phyloP scores from a whole-genome alignment of 2,329 filamentous ascomycete genomes.

The Aspergillus ustus region DNA sequence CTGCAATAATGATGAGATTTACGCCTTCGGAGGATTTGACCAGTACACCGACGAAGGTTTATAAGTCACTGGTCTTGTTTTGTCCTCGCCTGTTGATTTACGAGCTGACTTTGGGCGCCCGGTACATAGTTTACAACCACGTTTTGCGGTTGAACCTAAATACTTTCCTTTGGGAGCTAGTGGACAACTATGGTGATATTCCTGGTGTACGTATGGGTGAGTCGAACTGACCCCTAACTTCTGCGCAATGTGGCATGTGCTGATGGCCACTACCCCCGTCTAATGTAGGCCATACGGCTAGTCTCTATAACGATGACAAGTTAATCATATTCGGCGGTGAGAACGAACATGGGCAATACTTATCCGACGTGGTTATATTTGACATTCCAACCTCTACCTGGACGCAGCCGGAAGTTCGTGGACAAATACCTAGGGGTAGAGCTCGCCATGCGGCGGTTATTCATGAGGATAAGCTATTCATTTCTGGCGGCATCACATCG shows the following conservation, averaged over 20 bases:
- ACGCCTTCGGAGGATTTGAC: conserved; percentile 97
- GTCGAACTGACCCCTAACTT: conserved; percentile 28
- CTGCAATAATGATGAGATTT: conserved; percentile 95
- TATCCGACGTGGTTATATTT: conserved; percentile 95
- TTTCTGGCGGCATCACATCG: conserved; percentile 93
- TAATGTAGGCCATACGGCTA: conserved; percentile 81
- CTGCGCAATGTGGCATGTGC: neutral
- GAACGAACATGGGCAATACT: conserved; percentile 94
- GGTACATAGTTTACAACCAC: conserved; percentile 81
- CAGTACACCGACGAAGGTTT: conserved; percentile 93
- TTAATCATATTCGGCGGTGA: conserved; percentile 97
- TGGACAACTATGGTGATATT: conserved; percentile 98
- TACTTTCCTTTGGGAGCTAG: conserved; percentile 89
- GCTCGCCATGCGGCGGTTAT: conserved; percentile 92
- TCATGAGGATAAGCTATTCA: conserved; percentile 94
- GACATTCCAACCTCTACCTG: conserved; percentile 93
- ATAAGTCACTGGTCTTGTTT: conserved; percentile 11
- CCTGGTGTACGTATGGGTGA: conserved; percentile 94
- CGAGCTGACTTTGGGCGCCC: conserved; percentile 8
- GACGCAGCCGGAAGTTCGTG: conserved; percentile 87
- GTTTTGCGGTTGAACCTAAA: conserved; percentile 86
- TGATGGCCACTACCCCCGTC: neutral
- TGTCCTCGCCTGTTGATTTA: neutral
- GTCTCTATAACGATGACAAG: conserved; percentile 90
- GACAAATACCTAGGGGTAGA: conserved; percentile 83